Conservation (phyloP, 345 rosid species). For the Mallotus nudiflorus region DNA sequence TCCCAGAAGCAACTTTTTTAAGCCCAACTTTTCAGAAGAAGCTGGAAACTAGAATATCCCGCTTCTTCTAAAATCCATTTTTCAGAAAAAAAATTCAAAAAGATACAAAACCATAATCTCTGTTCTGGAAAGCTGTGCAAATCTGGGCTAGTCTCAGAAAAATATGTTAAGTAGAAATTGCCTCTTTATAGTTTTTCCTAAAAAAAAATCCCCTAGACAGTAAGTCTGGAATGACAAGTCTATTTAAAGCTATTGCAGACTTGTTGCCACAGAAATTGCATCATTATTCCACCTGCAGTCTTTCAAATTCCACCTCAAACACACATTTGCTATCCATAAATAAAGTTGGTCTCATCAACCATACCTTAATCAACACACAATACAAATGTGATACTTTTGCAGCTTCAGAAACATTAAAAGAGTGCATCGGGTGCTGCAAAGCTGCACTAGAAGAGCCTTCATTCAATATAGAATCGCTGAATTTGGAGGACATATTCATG, state of each 20-base stretch:
- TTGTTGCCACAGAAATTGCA: no score
- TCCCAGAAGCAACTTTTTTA: no score
- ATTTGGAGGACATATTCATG: conserved; percentile 33
- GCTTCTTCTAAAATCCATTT: no score
- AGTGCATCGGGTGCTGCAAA: conserved; percentile 24
- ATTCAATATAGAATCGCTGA: conserved; percentile 21
- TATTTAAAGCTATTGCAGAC: no score
- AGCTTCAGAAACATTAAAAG: conserved; percentile 47
- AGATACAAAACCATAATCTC: no score
- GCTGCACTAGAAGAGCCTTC: conserved; percentile 30
- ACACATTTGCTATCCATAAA: neutral
- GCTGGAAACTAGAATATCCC: no score
- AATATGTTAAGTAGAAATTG: neutral
- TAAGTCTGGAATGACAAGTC: no score
- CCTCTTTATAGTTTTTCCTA: neutral
- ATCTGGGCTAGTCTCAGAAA: no score
- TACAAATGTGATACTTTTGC: conserved; percentile 46
- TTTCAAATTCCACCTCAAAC: neutral
- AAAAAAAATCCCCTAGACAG: neutral
- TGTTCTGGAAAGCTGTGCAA: no score
- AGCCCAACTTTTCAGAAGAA: no score
- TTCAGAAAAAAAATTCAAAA: no score
- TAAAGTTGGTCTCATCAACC: neutral
- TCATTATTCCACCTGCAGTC: neutral
- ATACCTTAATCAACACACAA: conserved; percentile 59